Evolutionary conservation across 176 grass and related monocot species (phyloP).

Genomic region (Musa acuminata): DNA sequence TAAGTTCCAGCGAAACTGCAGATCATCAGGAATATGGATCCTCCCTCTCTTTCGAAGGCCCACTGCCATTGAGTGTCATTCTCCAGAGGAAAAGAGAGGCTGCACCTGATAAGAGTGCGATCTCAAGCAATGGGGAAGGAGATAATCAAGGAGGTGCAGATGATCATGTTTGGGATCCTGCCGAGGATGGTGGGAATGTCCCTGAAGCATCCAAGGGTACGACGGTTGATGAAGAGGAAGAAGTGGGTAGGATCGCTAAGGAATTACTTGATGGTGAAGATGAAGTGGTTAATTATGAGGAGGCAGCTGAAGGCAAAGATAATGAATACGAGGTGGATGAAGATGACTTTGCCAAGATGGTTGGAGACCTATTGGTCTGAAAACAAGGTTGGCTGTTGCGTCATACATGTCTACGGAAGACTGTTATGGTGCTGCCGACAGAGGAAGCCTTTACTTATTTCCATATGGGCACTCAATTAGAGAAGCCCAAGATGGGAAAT

Average conservation of each 20-base stretch:
- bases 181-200: neutral
- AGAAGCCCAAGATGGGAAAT: too few species aligned
- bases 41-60: slow-evolving; percentile 37
- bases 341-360: slow-evolving; percentile 44
- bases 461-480: too few species aligned
- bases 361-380: slow-evolving; percentile 26
- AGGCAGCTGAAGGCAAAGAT: slow-evolving; percentile 14
- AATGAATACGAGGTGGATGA: slow-evolving; percentile 38
- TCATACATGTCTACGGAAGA: too few species aligned
- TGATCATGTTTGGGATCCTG: neutral
- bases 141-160: neutral
- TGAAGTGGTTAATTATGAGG: slow-evolving; percentile 30
- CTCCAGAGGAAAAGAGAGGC: slow-evolving; percentile 46
- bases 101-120: neutral
- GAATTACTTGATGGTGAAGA: slow-evolving; percentile 11
- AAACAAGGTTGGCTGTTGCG: too few species aligned
- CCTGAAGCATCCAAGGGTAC: slow-evolving; percentile 9
- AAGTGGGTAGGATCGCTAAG: slow-evolving; percentile 18
- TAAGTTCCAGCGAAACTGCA: neutral
- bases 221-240: slow-evolving; percentile 21
- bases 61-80: slow-evolving; percentile 42
- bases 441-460: too few species aligned
- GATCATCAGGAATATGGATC: slow-evolving; percentile 13
- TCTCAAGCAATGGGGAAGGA: neutral
- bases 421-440: too few species aligned